Percentiles rank a stretch among this genome's conserved stretches.
These are phyloP conservation scores for Mycena filopes DNA, from an alignment of 768 basidiomycete genomes.

Conservation along the genomic window DNA sequence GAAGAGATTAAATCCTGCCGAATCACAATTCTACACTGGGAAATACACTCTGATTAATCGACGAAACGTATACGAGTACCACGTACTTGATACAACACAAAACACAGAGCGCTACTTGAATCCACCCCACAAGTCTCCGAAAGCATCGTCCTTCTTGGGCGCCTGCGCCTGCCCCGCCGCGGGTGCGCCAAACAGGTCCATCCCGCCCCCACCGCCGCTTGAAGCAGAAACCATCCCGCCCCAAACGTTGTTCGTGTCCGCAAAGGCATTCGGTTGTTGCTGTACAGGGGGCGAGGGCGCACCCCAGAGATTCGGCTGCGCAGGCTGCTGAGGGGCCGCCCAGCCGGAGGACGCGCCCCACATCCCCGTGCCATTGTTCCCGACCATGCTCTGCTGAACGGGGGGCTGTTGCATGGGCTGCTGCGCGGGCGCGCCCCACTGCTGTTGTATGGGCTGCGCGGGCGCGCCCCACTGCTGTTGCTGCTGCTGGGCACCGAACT, in stretches of 20 bases:
- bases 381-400: slow-evolving; percentile 60
- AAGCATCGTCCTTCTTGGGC: slow-evolving; percentile 85
- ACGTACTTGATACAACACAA: background rate
- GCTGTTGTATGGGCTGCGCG: slow-evolving; percentile 33
- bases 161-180: slow-evolving; percentile 40
- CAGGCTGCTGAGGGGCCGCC: slow-evolving; percentile 50
- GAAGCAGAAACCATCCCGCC: slow-evolving; percentile 44
- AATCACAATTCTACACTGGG: no score
- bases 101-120: slow-evolving; percentile 67
- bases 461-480: slow-evolving; percentile 43
- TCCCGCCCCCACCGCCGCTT: slow-evolving; percentile 34
- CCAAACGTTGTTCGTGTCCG: slow-evolving; percentile 71
- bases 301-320: slow-evolving; percentile 54
- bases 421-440: slow-evolving; percentile 42
- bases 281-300: slow-evolving; percentile 21
- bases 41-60: no score
- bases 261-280: background rate
- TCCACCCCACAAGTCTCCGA: slow-evolving; percentile 87
- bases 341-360: slow-evolving; percentile 81
- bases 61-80: background rate
- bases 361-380: slow-evolving; percentile 60
- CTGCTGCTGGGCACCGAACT: slow-evolving; percentile 25
- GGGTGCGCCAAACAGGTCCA: slow-evolving; percentile 49
- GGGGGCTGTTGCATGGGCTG: slow-evolving; percentile 37
- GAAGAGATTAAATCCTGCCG: no score